Evolutionary conservation across 2,329 filamentous ascomycete species (phyloP), one percentile per base, ranked within the genome.

Genomic region (Nigrospora osmanthi): DNA sequence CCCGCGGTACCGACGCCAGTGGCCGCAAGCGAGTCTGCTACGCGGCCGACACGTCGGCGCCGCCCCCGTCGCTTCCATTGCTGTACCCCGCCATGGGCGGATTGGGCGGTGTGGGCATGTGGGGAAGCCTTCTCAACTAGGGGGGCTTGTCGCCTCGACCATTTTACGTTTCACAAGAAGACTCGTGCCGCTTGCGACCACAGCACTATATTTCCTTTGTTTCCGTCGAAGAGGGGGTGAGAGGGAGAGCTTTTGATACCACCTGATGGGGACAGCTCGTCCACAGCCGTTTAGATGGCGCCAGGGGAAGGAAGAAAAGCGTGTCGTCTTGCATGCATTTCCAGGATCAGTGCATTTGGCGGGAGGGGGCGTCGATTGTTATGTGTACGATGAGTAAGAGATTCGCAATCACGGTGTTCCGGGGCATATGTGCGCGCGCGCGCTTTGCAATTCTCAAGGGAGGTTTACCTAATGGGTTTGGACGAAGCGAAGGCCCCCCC

Each of bases 21-120:
- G 70, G 74, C 52, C 70, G 76, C 49, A 87, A 87, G 67, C 76
- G 83, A 54, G 71, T 84, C 34, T 85, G 83, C 66, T 85, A 80
- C 64, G 76, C 80, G 38, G 69, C 76, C 13, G 80, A 84, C 60
- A 77, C 72, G 44, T 36, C 47, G 16, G 67, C 69, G 16, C 69
- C 69, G 16, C 69, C 67, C 35, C 73, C 73, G 55, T 64, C 66
- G 49, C 67, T 72, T 48, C 63, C 70, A 37, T 60, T 67, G 17
- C 59, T 73, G 37, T 75, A 78, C 53, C 67, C 72, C 38, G 69
- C 69, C 36, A 66, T 75, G 46, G 72, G 70, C 47, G 75, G 64
- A 39, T 62, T 72, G 31, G 70, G 71, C 37, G 78, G 76, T 33
- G 76, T 78, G 35, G 80, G 81, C 43, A 83, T 85, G 78, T 85